A percentile compares a stretch with the other conserved stretches of the same genome.
Evolutionary conservation across 75 land plant species (phyloP).

Genomic region (Ceratopteris richardii): DNA sequence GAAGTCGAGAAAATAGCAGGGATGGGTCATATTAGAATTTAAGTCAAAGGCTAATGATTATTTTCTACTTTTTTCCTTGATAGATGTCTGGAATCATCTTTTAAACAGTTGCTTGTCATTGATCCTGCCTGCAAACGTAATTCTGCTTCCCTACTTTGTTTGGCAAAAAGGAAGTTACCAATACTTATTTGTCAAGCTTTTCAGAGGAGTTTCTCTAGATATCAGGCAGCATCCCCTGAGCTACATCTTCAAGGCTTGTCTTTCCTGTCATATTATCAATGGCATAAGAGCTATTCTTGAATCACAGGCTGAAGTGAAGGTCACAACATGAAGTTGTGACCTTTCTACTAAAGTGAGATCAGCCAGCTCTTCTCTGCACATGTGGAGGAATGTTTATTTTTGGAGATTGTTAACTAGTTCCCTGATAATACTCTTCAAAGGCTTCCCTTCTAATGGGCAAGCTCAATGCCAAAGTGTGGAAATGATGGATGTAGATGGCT

Average conservation of each 20-base stretch:
- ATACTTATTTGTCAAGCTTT: neutral
- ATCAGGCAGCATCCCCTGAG: conserved; percentile 10
- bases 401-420: conserved; percentile 31
- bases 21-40: neutral
- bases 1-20: neutral
- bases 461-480: conserved; percentile 21
- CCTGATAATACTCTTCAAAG: conserved; percentile 37
- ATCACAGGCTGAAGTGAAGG: conserved; percentile 1
- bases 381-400: conserved; percentile 31
- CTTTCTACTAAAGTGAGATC: conserved; percentile 31
- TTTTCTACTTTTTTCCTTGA: neutral
- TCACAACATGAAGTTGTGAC: conserved; percentile 14
- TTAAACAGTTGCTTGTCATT: neutral
- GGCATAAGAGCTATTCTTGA: conserved; percentile 3
- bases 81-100: neutral
- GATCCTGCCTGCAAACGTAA: no score
- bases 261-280: conserved; percentile 4
- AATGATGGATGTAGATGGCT: conserved; percentile 28
- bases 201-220: conserved; percentile 5
- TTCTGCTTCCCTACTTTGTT: no score
- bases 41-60: neutral
- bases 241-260: neutral
- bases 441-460: conserved; percentile 7
- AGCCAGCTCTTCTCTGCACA: conserved; percentile 28
- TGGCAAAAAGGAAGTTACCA: no score